phyloP scores from a whole-genome alignment of 805 yeast species.

The Jamesozyma spencerorum region DNA sequence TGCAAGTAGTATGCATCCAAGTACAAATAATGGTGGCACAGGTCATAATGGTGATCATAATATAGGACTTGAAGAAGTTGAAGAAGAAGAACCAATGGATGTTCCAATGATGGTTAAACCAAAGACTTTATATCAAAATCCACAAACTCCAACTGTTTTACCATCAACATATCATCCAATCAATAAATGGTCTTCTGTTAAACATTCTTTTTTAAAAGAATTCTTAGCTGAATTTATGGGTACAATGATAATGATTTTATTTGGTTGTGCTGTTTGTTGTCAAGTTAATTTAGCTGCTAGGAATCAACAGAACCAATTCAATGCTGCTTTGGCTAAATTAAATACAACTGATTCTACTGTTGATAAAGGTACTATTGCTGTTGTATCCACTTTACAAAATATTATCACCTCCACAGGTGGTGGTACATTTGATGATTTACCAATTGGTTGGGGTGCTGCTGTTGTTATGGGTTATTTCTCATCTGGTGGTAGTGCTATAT shows the following conservation, averaged over 20 bases:
- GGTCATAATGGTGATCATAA: conserved; percentile 6
- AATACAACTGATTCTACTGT: not conserved
- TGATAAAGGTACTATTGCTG: conserved; percentile 5
- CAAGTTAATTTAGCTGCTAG: conserved; percentile 34
- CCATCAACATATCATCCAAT: conserved; percentile 32
- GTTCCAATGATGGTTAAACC: conserved; percentile 30
- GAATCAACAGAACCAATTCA: conserved; percentile 12
- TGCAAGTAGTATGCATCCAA: not conserved
- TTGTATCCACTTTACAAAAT: conserved; percentile 6
- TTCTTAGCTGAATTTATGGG: conserved; percentile 46
- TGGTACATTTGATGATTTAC: conserved; percentile 37
- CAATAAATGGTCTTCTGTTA: conserved; percentile 29
- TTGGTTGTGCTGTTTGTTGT: conserved; percentile 43
- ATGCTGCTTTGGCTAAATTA: conserved; percentile 4
- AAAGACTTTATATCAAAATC: conserved; percentile 31
- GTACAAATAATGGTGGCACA: not conserved
- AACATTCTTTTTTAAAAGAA: conserved; percentile 34
- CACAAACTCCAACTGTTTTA: conserved; percentile 31
- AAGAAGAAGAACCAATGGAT: conserved; percentile 6
- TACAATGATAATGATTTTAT: conserved; percentile 36
- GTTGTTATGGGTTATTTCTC: conserved; percentile 42
- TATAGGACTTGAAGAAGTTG: not conserved
- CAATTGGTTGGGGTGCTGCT: conserved; percentile 47
- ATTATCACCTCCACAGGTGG: conserved; percentile 13
- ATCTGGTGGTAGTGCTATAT: conserved; percentile 42